phyloP scores from a whole-genome alignment of 2,329 filamentous ascomycete species.

The Thelonectria discophora region DNA sequence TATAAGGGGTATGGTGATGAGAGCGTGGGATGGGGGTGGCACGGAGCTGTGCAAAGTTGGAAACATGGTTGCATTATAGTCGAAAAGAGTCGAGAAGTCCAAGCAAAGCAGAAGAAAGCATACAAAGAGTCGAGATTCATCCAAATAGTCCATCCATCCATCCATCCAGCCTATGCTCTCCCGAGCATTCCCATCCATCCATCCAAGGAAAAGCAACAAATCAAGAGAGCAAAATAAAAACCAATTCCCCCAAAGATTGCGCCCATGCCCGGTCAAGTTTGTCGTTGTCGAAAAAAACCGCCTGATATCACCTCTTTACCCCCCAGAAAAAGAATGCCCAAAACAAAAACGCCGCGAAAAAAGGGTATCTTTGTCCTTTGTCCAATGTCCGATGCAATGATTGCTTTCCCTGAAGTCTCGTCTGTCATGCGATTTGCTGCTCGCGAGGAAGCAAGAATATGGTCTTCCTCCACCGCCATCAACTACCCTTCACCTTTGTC shows the following conservation, averaged over 20 bases:
- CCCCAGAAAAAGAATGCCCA: too few relatives aligned
- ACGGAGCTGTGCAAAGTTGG: background rate
- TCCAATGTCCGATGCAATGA: background rate
- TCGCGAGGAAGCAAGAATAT: background rate
- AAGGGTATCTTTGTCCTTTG: slow-evolving; percentile 2
- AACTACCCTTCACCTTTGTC: background rate
- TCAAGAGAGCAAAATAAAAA: background rate
- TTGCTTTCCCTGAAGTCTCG: background rate
- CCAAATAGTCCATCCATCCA: background rate
- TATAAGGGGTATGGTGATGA: too few relatives aligned
- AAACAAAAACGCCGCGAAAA: slow-evolving; percentile 2
- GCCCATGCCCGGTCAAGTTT: too few relatives aligned
- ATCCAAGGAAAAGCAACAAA: background rate
- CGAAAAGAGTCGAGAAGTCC: background rate
- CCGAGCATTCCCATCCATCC: background rate
- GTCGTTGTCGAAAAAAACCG: too few relatives aligned
- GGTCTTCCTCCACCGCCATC: slow-evolving; percentile 10
- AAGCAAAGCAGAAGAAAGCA: background rate
- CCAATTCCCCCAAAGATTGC: too few relatives aligned
- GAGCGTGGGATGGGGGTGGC: background rate
- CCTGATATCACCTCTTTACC: too few relatives aligned
- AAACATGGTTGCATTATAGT: background rate
- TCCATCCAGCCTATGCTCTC: background rate
- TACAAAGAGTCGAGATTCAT: slow-evolving; percentile 1
- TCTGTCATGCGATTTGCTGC: background rate